A percentile compares a stretch with the other conserved stretches of the same genome.
These are phyloP conservation scores for Neurospora terricola DNA, from an alignment of 495 filamentous ascomycete species.

Conservation along the genomic window DNA sequence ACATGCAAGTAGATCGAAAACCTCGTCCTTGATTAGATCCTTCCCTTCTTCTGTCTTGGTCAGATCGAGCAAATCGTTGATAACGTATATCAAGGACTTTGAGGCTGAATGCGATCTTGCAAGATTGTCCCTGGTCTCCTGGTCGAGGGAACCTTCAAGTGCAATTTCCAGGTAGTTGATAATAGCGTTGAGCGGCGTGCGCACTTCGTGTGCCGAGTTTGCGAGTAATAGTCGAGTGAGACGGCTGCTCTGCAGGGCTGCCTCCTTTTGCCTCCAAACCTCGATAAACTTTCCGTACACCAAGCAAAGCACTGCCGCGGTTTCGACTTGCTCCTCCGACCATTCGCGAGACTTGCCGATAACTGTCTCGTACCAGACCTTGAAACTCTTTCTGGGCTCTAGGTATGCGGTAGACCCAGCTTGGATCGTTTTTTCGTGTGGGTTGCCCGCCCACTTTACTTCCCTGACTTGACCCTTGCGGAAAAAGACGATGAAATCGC, in stretches of 20 bases:
- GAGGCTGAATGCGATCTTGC: conserved; percentile 88
- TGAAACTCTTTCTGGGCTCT: conserved; percentile 70
- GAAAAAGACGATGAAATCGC: conserved; percentile 90
- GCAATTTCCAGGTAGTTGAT: conserved; percentile 96
- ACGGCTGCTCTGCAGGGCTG: conserved; percentile 69
- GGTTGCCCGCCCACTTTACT: conserved; percentile 91
- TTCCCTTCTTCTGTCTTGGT: conserved; percentile 83
- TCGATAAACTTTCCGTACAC: conserved; percentile 78
- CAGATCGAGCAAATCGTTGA: conserved; percentile 89
- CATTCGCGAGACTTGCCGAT: conserved; percentile 65
- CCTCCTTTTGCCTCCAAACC: conserved; percentile 90
- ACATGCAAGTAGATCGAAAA: conserved; percentile 62
- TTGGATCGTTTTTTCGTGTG: conserved; percentile 68
- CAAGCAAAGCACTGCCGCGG: conserved; percentile 77
- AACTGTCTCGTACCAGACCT: conserved; percentile 66
- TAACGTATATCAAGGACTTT: conserved; percentile 89
- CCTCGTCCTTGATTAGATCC: conserved; percentile 69
- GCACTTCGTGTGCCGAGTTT: conserved; percentile 91
- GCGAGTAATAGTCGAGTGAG: conserved; percentile 73
- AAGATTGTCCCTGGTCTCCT: conserved; percentile 80
- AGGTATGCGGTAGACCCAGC: conserved; percentile 60
- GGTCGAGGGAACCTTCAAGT: conserved; percentile 70
- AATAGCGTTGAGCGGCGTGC: conserved; percentile 89
- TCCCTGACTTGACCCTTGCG: conserved; percentile 66
- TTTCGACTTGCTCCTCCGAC: conserved; percentile 70